Base-by-base conservation (phyloP, 75 land plant species). In the Sequoia sempervirens region DNA sequence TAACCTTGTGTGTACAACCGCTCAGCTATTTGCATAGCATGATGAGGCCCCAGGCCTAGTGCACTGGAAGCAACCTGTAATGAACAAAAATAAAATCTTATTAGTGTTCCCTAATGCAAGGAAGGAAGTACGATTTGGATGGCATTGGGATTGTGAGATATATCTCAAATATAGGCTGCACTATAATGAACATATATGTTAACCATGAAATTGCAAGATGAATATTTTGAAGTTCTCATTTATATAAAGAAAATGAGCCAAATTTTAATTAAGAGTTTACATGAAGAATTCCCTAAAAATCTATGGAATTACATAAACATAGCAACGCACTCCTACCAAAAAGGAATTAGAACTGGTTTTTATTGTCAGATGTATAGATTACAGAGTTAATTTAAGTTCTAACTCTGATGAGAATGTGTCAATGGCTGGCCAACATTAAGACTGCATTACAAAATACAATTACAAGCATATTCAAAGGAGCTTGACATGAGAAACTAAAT, bases 41-140 rank as follows among this genome's bases (percentile, higher is more conserved):
- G 88, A 69, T 97, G 99, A 84, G 99, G 99, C 53, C 99, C 98
- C 87, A 93, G 86, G 20, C 96, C 93, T 28, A 97, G 80, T 36
- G 98, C 96, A 88, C 94, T 94, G 52, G 99, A 97, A 84, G 99
- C 98, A 82, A 96, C 98, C 99, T 96, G 83, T 41, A 90, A 47
- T 72, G 52, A 75, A 75, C 38, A 58, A 17, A 73, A 87, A n/a
- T 61, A 61, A 64, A 20, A 78, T 23, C 11, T 45, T 78, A 6
- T n/a, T 23, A 37, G 30, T 0, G 23, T 45, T 45, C 46, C 13
- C 28, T 9, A 10, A 43, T 45, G 50, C 50, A 45, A 45, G 46
- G 32, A n/a, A n/a, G n/a, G n/a, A 45, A 78, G 80, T n/a, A 41
- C 5, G 3, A 45, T 43, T 78, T 12, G 10, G 9, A 43, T 17